Evolutionary conservation across 1,284 basidiomycete genomes (phyloP).

Genomic region (Lentinus polychrous): DNA sequence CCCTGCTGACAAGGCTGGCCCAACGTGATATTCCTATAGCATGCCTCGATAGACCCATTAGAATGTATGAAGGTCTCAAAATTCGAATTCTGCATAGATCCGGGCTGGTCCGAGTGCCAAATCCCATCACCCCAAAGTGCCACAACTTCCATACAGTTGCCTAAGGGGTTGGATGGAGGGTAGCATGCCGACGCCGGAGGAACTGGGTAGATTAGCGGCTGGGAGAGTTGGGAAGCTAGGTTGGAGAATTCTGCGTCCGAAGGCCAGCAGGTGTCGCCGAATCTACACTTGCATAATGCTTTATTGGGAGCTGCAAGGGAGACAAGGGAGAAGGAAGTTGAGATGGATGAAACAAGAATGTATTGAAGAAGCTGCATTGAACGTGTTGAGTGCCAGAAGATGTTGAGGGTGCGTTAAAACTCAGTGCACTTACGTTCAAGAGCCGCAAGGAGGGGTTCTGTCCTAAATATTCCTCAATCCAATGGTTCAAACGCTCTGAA

Average conservation of each 20-base stretch:
- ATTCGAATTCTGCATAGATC: conserved; percentile 32
- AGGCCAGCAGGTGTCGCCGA: conserved; percentile 36
- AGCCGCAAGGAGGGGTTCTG: too few species aligned
- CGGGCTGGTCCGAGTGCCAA: conserved; percentile 35
- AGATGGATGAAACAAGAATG: too few species aligned
- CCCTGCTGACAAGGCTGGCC: conserved; percentile 36
- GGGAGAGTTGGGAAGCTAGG: conserved; percentile 30
- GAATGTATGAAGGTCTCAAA: conserved; percentile 32
- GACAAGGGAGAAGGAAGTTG: too few species aligned
- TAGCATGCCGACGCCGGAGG: conserved; percentile 34
- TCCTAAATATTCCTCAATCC: too few species aligned
- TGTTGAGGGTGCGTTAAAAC: too few species aligned
- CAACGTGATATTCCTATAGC: conserved; percentile 33
- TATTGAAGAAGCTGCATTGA: too few species aligned
- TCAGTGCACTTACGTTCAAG: too few species aligned
- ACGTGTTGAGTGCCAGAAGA: too few species aligned
- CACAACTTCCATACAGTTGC: conserved; percentile 28
- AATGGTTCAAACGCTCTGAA: too few species aligned
- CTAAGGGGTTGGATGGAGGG: conserved; percentile 22
- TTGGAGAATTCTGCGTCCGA: conserved; percentile 24
- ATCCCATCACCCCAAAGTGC: conserved; percentile 24
- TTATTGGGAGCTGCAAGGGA: background rate
- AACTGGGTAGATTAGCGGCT: conserved; percentile 29
- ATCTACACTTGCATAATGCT: conserved; percentile 19
- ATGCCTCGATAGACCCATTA: conserved; percentile 35